A percentile compares a stretch with the other conserved stretches of the same genome.
These are phyloP conservation scores for Psilocybe subaeruginosa DNA, from an alignment of 768 basidiomycete species.

Conservation along the genomic window DNA sequence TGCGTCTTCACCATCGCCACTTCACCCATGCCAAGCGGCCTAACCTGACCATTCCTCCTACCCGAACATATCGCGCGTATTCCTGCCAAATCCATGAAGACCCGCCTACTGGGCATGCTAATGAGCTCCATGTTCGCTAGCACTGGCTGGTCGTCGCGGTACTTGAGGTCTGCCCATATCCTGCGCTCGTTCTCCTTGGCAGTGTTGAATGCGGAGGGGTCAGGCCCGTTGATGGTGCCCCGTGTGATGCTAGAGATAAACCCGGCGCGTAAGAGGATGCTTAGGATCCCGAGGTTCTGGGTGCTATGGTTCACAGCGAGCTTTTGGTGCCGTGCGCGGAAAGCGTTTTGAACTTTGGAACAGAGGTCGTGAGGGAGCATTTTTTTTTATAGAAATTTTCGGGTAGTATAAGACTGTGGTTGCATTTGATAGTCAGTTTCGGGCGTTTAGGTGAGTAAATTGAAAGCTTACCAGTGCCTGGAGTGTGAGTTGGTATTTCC, in stretches of 20 bases:
- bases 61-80: constrained; percentile 82
- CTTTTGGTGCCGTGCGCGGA: constrained; percentile 79
- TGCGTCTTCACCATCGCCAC: constrained; percentile 82
- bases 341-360: constrained; percentile 90
- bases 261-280: constrained; percentile 87
- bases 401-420: not conserved
- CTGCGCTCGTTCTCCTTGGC: constrained; percentile 69
- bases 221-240: constrained; percentile 68
- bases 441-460: not conserved
- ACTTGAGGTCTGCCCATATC: constrained; percentile 95
- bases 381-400: not conserved
- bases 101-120: constrained; percentile 80
- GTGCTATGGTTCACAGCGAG: constrained; percentile 82
- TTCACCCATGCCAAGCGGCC: constrained; percentile 91
- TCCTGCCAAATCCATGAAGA: constrained; percentile 76
- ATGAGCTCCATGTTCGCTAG: constrained; percentile 79
- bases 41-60: constrained; percentile 72
- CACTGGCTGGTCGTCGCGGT: constrained; percentile 88
- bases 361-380: constrained; percentile 82
- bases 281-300: constrained; percentile 89
- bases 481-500: not conserved
- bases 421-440: not conserved
- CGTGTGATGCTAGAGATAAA: constrained; percentile 85
- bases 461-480: not conserved
- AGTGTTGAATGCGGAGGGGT: constrained; percentile 61